phyloP scores from a whole-genome alignment of 768 basidiomycete species.

The Lenzites betulinus region DNA sequence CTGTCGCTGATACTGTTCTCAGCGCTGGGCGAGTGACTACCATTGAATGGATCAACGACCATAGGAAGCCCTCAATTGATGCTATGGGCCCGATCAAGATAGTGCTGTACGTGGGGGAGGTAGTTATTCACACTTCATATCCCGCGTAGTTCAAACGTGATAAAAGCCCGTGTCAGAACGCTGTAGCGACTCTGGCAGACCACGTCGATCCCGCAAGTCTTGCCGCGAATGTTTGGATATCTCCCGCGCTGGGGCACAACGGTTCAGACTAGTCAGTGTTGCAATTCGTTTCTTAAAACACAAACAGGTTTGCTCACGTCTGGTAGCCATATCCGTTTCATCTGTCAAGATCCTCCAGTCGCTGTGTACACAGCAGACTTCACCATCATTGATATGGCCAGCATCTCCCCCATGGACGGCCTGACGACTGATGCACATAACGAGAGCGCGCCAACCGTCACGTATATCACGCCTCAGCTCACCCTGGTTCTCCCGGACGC shows the following conservation, averaged over 20 bases:
- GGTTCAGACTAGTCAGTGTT: conserved; percentile 37
- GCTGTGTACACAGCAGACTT: conserved; percentile 57
- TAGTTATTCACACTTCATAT: conserved; percentile 36
- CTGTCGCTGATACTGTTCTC: conserved; percentile 47
- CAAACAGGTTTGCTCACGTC: background rate
- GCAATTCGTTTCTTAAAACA: background rate
- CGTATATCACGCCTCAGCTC: conserved; percentile 17
- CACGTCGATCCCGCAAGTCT: conserved; percentile 40
- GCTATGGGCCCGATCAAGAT: conserved; percentile 48
- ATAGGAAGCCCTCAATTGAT: conserved; percentile 39
- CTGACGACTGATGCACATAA: conserved; percentile 14
- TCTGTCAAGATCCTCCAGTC: conserved; percentile 27
- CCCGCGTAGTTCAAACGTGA: background rate
- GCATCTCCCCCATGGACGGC: conserved; percentile 12
- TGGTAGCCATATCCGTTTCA: conserved; percentile 39
- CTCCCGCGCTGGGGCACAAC: conserved; percentile 28
- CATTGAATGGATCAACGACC: conserved; percentile 56
- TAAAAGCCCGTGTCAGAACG: conserved; percentile 35
- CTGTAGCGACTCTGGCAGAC: conserved; percentile 45
- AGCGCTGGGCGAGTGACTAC: conserved; percentile 43
- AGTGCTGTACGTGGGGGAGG: conserved; percentile 46
- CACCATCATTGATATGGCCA: conserved; percentile 35
- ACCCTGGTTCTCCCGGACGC: conserved; percentile 16
- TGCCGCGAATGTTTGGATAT: conserved; percentile 32
- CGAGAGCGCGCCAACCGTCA: conserved; percentile 2